Percentiles rank a stretch among this genome's conserved stretches.
Conservation (phyloP, 192 early-diverging fungal species). For the Borealophlyctis nickersoniae region DNA sequence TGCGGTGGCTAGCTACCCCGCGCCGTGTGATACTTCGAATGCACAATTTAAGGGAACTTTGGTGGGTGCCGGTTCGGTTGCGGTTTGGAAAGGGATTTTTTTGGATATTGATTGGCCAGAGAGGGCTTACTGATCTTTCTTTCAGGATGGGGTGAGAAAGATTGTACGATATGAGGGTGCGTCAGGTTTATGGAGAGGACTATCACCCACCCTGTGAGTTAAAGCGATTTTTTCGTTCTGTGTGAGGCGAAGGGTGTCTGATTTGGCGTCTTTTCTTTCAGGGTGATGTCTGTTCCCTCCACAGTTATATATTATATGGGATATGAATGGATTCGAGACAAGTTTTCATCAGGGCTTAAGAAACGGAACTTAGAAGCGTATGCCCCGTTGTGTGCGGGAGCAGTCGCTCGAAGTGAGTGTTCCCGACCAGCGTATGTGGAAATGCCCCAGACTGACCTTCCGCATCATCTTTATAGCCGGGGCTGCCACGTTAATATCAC, state of each 20-base stretch:
- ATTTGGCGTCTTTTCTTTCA: not conserved
- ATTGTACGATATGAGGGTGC: constrained; percentile 80
- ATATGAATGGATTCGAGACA: constrained; percentile 80
- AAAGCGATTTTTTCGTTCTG: not conserved
- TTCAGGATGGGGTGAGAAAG: constrained; percentile 52
- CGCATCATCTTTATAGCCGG: constrained; percentile 52
- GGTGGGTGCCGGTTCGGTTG: constrained; percentile 4
- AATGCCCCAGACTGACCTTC: not conserved
- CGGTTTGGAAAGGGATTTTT: constrained; percentile 8
- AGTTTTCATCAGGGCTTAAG: constrained; percentile 23
- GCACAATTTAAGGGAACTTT: no score
- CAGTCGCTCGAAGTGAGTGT: constrained; percentile 67
- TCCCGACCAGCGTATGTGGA: constrained; percentile 1
- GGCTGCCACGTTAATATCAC: constrained; percentile 78
- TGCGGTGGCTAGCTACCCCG: constrained; percentile 8
- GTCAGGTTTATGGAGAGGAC: constrained; percentile 79
- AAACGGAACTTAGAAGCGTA: constrained; percentile 45
- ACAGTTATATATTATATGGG: constrained; percentile 94
- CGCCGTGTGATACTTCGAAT: not conserved
- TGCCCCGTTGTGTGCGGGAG: constrained; percentile 73
- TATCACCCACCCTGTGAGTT: constrained; percentile 72
- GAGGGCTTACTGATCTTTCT: not conserved
- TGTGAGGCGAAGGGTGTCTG: not conserved
- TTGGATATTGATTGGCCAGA: constrained; percentile 2
- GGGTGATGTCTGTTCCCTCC: constrained; percentile 80